Evolutionary conservation across 768 basidiomycete genomes (phyloP).

Genomic region (Dioszegia crocea): DNA sequence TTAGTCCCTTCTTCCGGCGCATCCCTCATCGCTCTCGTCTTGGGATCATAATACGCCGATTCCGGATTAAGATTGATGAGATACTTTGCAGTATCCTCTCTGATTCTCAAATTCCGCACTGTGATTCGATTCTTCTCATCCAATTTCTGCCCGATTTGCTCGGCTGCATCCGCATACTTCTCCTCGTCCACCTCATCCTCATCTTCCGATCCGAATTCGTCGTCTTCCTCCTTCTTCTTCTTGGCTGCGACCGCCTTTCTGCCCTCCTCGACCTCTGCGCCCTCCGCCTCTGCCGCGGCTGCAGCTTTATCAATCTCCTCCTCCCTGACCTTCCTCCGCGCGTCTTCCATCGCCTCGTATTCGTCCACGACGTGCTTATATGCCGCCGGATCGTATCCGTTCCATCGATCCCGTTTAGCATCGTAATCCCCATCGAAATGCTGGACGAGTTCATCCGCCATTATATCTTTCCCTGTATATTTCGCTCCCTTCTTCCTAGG

Average conservation of each 20-base stretch:
- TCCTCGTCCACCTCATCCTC: slow-evolving; percentile 88
- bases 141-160: slow-evolving; percentile 95
- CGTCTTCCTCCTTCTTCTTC: slow-evolving; percentile 59
- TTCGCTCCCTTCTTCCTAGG: slow-evolving; percentile 95
- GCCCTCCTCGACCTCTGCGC: slow-evolving; percentile 64
- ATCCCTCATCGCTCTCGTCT: slow-evolving; percentile 99
- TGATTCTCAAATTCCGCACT: slow-evolving; percentile 94
- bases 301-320: slow-evolving; percentile 98
- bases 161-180: slow-evolving; percentile 96
- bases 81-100: slow-evolving; percentile 99
- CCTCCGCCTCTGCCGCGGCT: slow-evolving; percentile 61
- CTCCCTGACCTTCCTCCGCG: slow-evolving; percentile 82
- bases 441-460: slow-evolving; percentile 85
- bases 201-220: slow-evolving; percentile 78
- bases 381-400: slow-evolving; percentile 87
- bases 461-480: slow-evolving; percentile 82
- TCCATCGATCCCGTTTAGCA: slow-evolving; percentile 96
- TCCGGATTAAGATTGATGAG: slow-evolving; percentile 92
- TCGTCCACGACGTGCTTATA: slow-evolving; percentile 87
- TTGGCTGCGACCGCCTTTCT: slow-evolving; percentile 62
- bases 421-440: slow-evolving; percentile 69
- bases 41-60: slow-evolving; percentile 97
- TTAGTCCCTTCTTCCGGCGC: slow-evolving; percentile 69
- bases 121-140: slow-evolving; percentile 98
- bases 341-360: slow-evolving; percentile 86